Base-by-base conservation (phyloP, 495 filamentous ascomycete genomes). In the Penicillium chermesinum region DNA sequence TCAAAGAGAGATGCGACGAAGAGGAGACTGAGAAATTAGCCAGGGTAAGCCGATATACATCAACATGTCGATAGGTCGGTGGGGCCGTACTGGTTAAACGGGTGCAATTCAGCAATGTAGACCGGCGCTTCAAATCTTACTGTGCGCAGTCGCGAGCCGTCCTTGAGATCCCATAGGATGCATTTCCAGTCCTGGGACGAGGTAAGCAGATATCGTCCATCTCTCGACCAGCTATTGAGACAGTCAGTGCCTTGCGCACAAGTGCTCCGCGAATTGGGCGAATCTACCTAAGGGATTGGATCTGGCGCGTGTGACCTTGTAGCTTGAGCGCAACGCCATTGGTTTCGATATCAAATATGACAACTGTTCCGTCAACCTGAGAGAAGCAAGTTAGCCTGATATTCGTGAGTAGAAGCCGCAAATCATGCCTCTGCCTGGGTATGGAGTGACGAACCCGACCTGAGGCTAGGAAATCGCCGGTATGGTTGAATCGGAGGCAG, bases 271-370 rank as follows among this genome's bases (percentile, higher is more conserved):
- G 8, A 12, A 21, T 38, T 15, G 21, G 14, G 25, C 9, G 19
- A 25, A n/a, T n/a, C n/a, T 66, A 76, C 79, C 79, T 84, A 16
- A 97, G 64, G 10, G 87, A 93, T 50, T 93, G 89, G 34, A 97
- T 87, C 58, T 93, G 89, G 49, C 85, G 76, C 14, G 87, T 91
- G 69, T 99, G 93, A 6, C 93, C 93, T 44, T 87, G 80, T 27
- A 97, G 75, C 64, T 96, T 96, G 46, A 89, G 84, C 34, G 93
- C 93, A 14, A 97, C 85, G 32, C 91, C 90, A 74, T 91, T 93
- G 20, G 94, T 97, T 62, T 96, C 94, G 35, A 96, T 77, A 62
- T 99, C 93, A 74, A 95, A 99, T 44, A 99, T 86, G 27, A 96
- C 86, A 38, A 97, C 86, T 13, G 85, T 90, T 53, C 93, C 93